Evolutionary conservation across 306 rosid species (phyloP), one percentile per base, ranked within the genome.

Genomic region (Abrus precatorius): DNA sequence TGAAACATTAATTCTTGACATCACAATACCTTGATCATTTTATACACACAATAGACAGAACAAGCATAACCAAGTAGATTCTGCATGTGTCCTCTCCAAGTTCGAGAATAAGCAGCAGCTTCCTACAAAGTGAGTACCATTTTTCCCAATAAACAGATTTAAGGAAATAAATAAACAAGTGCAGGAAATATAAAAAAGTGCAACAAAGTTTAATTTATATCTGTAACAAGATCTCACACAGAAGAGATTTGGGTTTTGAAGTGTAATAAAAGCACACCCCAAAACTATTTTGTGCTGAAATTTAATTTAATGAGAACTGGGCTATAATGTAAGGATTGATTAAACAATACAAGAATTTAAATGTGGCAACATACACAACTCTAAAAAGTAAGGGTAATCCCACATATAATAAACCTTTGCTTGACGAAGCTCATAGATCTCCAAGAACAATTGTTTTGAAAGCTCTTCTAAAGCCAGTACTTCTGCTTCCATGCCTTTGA

Each of bases 21-120:
- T 64, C 28, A 71, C 30, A 74, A 74, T 86, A 95, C 99, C 98
- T 95, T 95, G 56, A 95, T 86, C 99, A 95, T 95, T 87, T 95
- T 95, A 83, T 95, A 95, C 64, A 95, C 98, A 88, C 99, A 95
- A 73, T 95, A 95, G n/a, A 88, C 70, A 1, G 99, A 95, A 82
- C 99, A 95, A 74, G 97, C 99, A 85, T 93, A 95, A 85, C 99
- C 99, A 75, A 93, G 98, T 41, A 95, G 88, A 86, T 95, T 95
- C 89, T 91, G 98, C 97, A 92, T 84, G 85, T 95, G 99, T 75
- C 99, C 99, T 86, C 79, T 91, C 99, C 98, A 95, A 49, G 99
- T 95, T 79, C 98, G 93, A 78, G 98, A 95, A 90, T 91, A 95
- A 59, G 98, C 90, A 71, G 97, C 99, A 81, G 99, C 99, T 84